These are phyloP conservation scores for Diaporthe sp. DNA, from an alignment of 2,329 filamentous ascomycete species.

Conservation along the genomic window DNA sequence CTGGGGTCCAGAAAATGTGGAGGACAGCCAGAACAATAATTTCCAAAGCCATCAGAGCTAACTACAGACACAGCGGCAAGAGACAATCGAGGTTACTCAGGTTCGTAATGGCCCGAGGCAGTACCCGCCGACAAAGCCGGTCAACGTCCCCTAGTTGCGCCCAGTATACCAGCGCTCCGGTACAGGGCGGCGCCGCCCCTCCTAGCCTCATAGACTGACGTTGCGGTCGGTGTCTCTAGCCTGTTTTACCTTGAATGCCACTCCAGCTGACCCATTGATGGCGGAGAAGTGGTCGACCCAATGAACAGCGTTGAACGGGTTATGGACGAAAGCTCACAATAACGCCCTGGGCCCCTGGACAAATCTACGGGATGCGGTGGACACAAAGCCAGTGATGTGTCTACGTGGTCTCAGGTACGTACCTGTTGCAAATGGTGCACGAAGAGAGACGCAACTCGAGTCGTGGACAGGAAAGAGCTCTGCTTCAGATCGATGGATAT, in stretches of 20 bases:
- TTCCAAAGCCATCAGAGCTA: background rate
- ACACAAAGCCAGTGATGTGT: background rate
- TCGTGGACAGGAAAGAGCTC: conserved; percentile 5
- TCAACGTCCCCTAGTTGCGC: conserved; percentile 26
- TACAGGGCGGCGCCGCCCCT: conserved; percentile 28
- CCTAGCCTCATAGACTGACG: conserved; percentile 11
- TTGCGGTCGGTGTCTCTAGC: conserved; percentile 20
- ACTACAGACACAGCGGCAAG: background rate
- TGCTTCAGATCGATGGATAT: conserved; percentile 19
- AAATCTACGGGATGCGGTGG: too few species aligned
- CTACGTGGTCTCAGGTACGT: conserved; percentile 13
- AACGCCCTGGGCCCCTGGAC: conserved; percentile 11
- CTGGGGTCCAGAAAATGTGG: background rate
- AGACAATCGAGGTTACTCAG: background rate
- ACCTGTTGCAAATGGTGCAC: conserved; percentile 25
- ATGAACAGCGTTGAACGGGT: background rate
- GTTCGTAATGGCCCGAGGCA: conserved; percentile 28
- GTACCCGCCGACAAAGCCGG: conserved; percentile 29
- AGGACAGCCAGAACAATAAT: background rate
- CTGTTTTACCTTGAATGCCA: conserved; percentile 17
- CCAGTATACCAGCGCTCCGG: conserved; percentile 33
- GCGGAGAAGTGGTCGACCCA: conserved; percentile 6
- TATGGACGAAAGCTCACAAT: conserved; percentile 1
- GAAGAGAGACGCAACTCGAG: conserved; percentile 12
- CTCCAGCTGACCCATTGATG: conserved; percentile 20